Base-by-base conservation (phyloP, 306 rosid genomes). In the Carpinus viminea region DNA sequence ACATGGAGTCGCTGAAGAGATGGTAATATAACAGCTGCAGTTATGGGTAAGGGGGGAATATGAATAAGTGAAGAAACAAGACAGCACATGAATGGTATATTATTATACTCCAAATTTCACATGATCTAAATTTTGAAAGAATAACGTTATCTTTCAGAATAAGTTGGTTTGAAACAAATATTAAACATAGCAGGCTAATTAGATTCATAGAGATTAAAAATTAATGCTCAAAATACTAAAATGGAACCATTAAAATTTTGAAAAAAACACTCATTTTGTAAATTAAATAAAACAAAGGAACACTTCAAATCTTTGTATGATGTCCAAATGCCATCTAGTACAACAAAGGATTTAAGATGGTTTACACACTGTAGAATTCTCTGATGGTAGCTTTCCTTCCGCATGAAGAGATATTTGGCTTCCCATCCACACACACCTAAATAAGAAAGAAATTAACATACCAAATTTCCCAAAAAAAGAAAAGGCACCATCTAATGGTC, bases 1-100 rank as follows among this genome's bases (percentile, higher is more conserved):
- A 77, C 74, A 51, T 80, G 87, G 77, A 92, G 93, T 24, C 83
- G 86, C 79, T 83, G 90, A 52, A 90, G 96, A 31, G 96, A 90
- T 8, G 96, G 96, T 52, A 92, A 79, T 80, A 92, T 92, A 62
- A 90, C 88, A 82, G 79, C 92, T 92, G 90, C 80, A 68, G 80
- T 82, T 78, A 77, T 51, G 70, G 56, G 66, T 78, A 70, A 66
- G 51, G 50, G 53, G 53, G 56, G 17, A 38, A 38, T 54, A 74
- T 52, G 28, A 6, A 12, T 62, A 56, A 38, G 16, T 18, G 72
- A 38, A 66, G 45, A 62, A 9, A 18, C 21, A 66, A n/a, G 18
- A 34, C 2, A 64, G 50, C 8, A n/a, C 50, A 66, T 16, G 28
- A 36, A 66, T 66, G 10, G 6, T n/a, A 18, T 18, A 38, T 66